A percentile compares a stretch with the other conserved stretches of the same genome.
Conservation (phyloP, 805 yeast genomes). For the Saccharomycopsis sp. region DNA sequence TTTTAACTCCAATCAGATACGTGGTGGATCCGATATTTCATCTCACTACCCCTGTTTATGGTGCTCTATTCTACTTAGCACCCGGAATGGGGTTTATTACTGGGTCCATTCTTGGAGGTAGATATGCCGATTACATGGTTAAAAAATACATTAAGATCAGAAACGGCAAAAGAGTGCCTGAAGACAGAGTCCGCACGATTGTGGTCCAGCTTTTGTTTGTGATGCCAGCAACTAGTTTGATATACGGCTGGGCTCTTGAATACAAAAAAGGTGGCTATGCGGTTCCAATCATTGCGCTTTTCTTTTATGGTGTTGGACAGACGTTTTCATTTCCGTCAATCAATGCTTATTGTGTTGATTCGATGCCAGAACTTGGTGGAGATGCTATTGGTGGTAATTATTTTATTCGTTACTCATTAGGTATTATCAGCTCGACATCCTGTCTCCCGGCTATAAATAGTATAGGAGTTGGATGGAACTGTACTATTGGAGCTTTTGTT, state of each 20-base stretch:
- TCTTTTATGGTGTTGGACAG: slow-evolving; percentile 44
- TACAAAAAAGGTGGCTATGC: slow-evolving; percentile 48
- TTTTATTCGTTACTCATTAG: slow-evolving; percentile 42
- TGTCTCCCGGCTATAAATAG: slow-evolving; percentile 38
- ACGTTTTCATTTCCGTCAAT: slow-evolving; percentile 45
- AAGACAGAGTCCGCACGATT: slow-evolving; percentile 43
- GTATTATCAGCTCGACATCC: slow-evolving; percentile 46
- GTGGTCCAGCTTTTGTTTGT: slow-evolving; percentile 36
- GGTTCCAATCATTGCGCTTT: slow-evolving; percentile 44
- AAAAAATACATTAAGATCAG: slow-evolving; percentile 36
- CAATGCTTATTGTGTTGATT: slow-evolving; percentile 54
- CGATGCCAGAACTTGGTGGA: slow-evolving; percentile 47
- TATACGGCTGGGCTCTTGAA: slow-evolving; percentile 50
- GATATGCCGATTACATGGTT: slow-evolving; percentile 44
- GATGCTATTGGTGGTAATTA: slow-evolving; percentile 53
- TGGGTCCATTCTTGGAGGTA: slow-evolving; percentile 49
- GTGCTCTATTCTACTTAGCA: slow-evolving; percentile 48
- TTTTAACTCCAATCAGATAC: slow-evolving; percentile 49
- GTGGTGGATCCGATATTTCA: slow-evolving; percentile 52
- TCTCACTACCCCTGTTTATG: slow-evolving; percentile 40
- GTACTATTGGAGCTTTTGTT: slow-evolving; percentile 42
- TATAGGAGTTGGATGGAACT: slow-evolving; percentile 54
- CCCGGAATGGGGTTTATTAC: slow-evolving; percentile 49
- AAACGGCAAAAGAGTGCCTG: slow-evolving; percentile 42
- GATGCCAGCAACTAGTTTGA: slow-evolving; percentile 38